Evolutionary conservation across 2,329 filamentous ascomycete species (phyloP), one percentile per base, ranked within the genome.

Genomic region (Metarhizium brunneum): DNA sequence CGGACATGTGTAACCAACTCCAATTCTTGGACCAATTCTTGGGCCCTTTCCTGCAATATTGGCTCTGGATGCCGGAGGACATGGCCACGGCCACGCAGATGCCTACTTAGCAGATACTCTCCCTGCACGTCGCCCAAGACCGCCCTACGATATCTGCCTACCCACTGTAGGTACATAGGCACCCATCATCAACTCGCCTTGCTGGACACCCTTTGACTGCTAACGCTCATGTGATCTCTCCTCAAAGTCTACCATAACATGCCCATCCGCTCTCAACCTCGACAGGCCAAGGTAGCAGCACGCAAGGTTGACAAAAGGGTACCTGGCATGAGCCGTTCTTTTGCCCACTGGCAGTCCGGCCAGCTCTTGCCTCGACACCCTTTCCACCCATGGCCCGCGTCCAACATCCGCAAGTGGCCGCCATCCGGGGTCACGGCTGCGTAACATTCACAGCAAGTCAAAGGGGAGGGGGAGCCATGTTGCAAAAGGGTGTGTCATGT

Each of bases 291-390:
- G 25, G 50, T 48, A 32, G 50, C 40, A 55, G 25, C 20, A 20
- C 20, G 20, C 30, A 58, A 48, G 48, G 18, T 54, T 18, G 30
- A 54, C 50, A 14, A 40, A 51, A 56, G 54, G 55, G 57, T 55
- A 52, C 55, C 57, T 58, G 57, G 47, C 57, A 56, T 56, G 48
- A 51, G 47, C 36, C 57, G 40, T 16, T 47, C 52, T 48, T 38
- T 48, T 36, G 38, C 30, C 49, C 57, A 52, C 35, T 52, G 49
- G 6, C 38, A 52, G 43, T 53, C 40, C 51, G 51, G 50, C 20
- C 40, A 20, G 43, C 14, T 7, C 43, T 30, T 30, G 47, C 16
- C 36, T 36, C 43, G 30, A 50, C 53, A 54, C 54, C 54, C 49
- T 40, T 40, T 40, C 29, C 18, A 5, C 16, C 45, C 32, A 42